These are phyloP conservation scores for Bruguiera sexangula DNA, from an alignment of 345 rosid genomes.

Conservation along the genomic window DNA sequence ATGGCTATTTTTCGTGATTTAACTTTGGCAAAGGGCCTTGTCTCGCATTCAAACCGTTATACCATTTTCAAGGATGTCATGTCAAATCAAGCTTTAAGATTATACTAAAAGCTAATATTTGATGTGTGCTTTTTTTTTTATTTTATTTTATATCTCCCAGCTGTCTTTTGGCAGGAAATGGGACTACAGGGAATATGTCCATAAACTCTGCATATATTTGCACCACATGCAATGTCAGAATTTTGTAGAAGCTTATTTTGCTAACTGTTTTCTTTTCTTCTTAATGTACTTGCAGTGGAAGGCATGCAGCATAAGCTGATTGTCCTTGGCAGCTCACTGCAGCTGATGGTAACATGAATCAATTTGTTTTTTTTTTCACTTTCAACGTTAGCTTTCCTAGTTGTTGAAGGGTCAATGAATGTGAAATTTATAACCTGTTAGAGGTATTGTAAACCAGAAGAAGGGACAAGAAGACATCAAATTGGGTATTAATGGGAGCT, in stretches of 20 bases:
- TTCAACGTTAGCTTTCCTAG: constrained; percentile 13
- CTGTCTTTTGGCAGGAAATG: no score
- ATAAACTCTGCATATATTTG: background rate
- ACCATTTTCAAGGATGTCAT: background rate
- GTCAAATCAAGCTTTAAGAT: background rate
- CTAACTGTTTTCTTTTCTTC: constrained; percentile 3
- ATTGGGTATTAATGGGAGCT: constrained; percentile 50
- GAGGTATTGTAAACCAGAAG: constrained; percentile 42
- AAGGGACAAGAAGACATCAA: constrained; percentile 66
- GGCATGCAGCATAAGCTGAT: constrained; percentile 62
- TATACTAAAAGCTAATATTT: no score
- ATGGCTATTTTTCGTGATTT: constrained; percentile 11
- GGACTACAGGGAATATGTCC: no score
- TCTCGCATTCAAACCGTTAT: background rate
- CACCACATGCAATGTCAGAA: background rate
- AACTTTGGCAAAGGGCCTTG: background rate
- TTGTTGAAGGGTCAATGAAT: constrained; percentile 9
- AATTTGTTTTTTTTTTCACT: constrained; percentile 11
- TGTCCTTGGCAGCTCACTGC: constrained; percentile 55
- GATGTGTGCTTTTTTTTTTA: no score
- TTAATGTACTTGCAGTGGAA: constrained; percentile 54
- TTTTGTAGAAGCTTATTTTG: background rate
- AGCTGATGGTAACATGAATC: constrained; percentile 53
- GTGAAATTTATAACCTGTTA: constrained; percentile 21
- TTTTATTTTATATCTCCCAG: no score